These are phyloP conservation scores for Fusarium burgessii DNA, from an alignment of 2,329 filamentous ascomycete genomes.

Conservation along the genomic window DNA sequence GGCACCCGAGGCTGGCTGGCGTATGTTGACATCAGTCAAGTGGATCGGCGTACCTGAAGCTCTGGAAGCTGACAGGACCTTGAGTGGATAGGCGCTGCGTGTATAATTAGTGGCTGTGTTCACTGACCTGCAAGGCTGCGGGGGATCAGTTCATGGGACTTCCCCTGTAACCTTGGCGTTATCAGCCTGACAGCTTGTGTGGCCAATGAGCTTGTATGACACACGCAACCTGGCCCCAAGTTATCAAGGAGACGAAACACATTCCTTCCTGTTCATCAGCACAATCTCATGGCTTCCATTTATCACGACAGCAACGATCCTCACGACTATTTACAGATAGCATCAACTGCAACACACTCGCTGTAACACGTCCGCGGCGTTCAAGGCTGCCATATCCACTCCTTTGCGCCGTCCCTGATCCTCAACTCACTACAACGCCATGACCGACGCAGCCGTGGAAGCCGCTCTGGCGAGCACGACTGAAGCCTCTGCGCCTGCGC, in stretches of 20 bases:
- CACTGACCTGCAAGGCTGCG: slow-evolving; percentile 45
- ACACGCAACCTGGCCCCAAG: slow-evolving; percentile 40
- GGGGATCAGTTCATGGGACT: slow-evolving; percentile 21
- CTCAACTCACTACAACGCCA: slow-evolving; percentile 35
- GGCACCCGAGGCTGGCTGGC: slow-evolving; percentile 27
- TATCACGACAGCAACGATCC: slow-evolving; percentile 23
- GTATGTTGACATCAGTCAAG: slow-evolving; percentile 43
- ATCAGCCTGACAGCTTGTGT: slow-evolving; percentile 42
- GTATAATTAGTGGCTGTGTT: slow-evolving; percentile 28
- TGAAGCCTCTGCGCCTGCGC: slow-evolving; percentile 44
- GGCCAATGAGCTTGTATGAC: slow-evolving; percentile 40
- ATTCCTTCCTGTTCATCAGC: slow-evolving; percentile 34
- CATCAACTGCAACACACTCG: slow-evolving; percentile 11
- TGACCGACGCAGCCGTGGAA: slow-evolving; percentile 51
- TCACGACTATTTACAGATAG: slow-evolving; percentile 2
- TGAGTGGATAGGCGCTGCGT: slow-evolving; percentile 12
- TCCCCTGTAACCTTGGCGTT: slow-evolving; percentile 41
- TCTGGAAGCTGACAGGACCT: slow-evolving; percentile 37
- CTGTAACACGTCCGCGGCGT: slow-evolving; percentile 12
- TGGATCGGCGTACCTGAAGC: slow-evolving; percentile 37
- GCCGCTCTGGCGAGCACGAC: slow-evolving; percentile 43
- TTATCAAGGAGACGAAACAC: slow-evolving; percentile 39
- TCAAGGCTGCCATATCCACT: slow-evolving; percentile 32
- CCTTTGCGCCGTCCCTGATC: slow-evolving; percentile 24
- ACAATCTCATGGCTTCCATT: slow-evolving; percentile 23